phyloP scores from a whole-genome alignment of 495 filamentous ascomycete species.

The Glonium stellatum region DNA sequence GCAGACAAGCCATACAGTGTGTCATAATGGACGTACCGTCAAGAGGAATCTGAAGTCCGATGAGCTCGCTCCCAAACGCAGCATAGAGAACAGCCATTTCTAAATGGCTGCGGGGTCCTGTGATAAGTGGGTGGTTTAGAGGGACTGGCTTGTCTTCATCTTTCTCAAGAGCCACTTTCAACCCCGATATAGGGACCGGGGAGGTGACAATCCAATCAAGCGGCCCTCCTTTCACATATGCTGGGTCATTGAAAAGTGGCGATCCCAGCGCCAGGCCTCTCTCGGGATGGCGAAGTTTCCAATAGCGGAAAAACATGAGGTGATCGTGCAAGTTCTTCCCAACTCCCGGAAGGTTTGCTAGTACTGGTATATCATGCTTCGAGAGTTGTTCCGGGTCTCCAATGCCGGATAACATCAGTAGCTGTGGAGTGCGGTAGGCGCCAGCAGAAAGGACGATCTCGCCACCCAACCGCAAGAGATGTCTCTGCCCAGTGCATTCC shows the following conservation, averaged over 20 bases:
- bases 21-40: conserved; percentile 33
- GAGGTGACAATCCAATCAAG: conserved; percentile 18
- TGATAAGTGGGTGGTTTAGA: conserved; percentile 10
- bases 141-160: conserved; percentile 10
- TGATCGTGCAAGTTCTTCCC: conserved; percentile 57
- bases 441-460: conserved; percentile 55
- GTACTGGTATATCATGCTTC: conserved; percentile 44
- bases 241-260: conserved; percentile 7
- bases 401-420: conserved; percentile 60
- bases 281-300: conserved; percentile 22
- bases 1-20: conserved; percentile 24
- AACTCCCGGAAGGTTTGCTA: conserved; percentile 44
- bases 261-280: conserved; percentile 12
- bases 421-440: conserved; percentile 50
- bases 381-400: conserved; percentile 47
- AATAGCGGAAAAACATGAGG: conserved; percentile 21
- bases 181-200: conserved; percentile 1
- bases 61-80: conserved; percentile 3
- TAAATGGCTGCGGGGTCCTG: conserved; percentile 14
- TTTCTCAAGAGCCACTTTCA: conserved; percentile 15
- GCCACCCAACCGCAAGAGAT: conserved; percentile 7
- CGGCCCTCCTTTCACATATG: conserved; percentile 20
- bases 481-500: conserved; percentile 7
- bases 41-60: conserved; percentile 15
- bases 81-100: conserved; percentile 18